Evolutionary conservation across 1,139 yeast genomes (phyloP).

Genomic region (Suhomyces wounanorum): DNA sequence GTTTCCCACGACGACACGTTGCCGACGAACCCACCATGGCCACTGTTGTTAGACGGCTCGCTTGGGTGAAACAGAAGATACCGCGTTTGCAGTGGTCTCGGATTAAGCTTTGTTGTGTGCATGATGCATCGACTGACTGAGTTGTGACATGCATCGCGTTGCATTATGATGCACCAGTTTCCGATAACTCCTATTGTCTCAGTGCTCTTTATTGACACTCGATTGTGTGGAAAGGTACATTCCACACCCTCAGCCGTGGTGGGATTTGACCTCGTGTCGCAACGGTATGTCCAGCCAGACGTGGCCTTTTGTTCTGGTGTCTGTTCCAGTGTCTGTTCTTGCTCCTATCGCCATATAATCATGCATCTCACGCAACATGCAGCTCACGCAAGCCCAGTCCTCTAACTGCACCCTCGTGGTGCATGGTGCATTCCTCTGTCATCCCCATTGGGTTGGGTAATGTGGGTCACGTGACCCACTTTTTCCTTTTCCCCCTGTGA

Average conservation of each 20-base stretch:
- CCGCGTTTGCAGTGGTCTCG: not conserved
- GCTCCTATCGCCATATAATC: no score
- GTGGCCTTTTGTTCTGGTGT: no score
- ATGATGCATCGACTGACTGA: not conserved
- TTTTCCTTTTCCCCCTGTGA: conserved; percentile 5
- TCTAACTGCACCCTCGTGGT: not conserved
- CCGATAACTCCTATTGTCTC: not conserved
- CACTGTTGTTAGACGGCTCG: no score
- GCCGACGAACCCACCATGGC: no score
- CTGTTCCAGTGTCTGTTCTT: no score
- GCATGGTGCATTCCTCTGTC: no score
- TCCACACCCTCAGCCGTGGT: conserved; percentile 2
- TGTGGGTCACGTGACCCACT: conserved; percentile 1
- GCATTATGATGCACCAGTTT: not conserved
- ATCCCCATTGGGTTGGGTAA: no score
- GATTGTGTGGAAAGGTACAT: not conserved
- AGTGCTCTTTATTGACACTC: not conserved
- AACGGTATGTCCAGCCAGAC: no score
- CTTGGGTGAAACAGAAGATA: not conserved
- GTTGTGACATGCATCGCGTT: not conserved
- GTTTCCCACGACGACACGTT: no score
- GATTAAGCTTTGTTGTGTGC: not conserved
- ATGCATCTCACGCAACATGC: no score
- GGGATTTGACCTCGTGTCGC: not conserved
- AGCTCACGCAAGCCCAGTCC: no score